Base-by-base conservation (phyloP, 2,329 filamentous ascomycete genomes). In the Ophiocordyceps camponoti-saundersi region DNA sequence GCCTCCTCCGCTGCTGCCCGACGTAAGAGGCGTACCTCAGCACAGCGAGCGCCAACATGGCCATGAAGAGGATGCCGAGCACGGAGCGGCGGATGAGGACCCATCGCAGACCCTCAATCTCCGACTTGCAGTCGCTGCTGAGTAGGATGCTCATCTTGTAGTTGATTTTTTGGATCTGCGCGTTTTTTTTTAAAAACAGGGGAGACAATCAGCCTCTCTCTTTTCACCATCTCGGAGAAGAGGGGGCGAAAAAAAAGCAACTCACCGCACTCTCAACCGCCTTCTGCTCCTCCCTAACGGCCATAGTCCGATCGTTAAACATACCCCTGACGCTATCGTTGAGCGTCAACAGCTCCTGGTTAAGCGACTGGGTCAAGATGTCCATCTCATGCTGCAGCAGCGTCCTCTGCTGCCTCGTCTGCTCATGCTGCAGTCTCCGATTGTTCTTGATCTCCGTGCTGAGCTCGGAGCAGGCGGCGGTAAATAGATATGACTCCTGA, bases 301-400 rank as follows among this genome's bases (percentile, higher is more conserved):
- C 77, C 85, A 96, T 94, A 61, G 90, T 92, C 42, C 93, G 79
- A 60, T 98, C 90, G 58, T 96, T 90, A 61, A 96, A 95, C 73
- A 95, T 83, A 48, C 87, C 90, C 60, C 89, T 87, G n/a, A 96
- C 73, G 47, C 89, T 86, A 59, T 98, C 90, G 56, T 86, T 92
- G 49, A 96, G 68, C 32, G 77, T 82, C 47, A 80, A 66, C 23
- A 89, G 71, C 60, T 96, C 89, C 63, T 95, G 89, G 32, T 80
- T 85, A 49, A 95, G 70, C 44, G 81, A 77, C 67, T 96, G 92
- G 47, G 77, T 80, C 47, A 95, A 62, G 18, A 95, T 94, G 61
- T 98, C 92, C n/a, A 89, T 80, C 61, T 96, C 92, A 61, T 95
- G 89, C 66, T 95, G 88, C 53, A 98, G 65, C 44, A 89, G 79